Base-by-base conservation (phyloP, 805 yeast genomes). In the Metschnikowia proteae region DNA sequence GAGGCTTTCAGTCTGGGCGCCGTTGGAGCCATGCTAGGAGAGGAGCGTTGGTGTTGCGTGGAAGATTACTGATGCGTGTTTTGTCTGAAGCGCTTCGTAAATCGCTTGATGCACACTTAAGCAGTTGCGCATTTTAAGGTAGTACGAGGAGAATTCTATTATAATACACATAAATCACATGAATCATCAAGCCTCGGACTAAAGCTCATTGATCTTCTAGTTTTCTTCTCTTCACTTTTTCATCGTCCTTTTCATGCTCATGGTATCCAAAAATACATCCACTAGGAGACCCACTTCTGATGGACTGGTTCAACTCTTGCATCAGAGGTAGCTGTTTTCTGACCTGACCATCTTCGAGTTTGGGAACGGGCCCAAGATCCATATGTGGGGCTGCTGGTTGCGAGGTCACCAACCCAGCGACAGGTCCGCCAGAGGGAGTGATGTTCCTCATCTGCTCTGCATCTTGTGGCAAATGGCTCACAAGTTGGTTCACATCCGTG, bases 261-360 rank as follows among this genome's bases (percentile, higher is more conserved):
- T 26, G 35, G 30, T 41, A 26, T 27, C 40, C 28, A 39, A 37
- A 37, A 22, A 30, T 25, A 11, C 47, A 26, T 11, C 29, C 30
- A 32, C 34, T 30, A 6, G 50, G 39, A 27, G 58, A 37, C 22
- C 51, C 53, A 35, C 37, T 49, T 22, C 64, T 60, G 33, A 69
- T 59, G 27, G 67, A 60, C 44, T 64, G 66, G 48, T 67, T 70
- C 35, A 70, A 58, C 50, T 70, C 75, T 32, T 65, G 62, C 33
- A 70, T 72, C 6, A 70, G 64, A 3, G 75, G 75, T 23, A 70
- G 58, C 38, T 58, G 63, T 32, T 61, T 56, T 36, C 54, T 58
- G 38, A 29, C 41, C 29, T 28, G 39, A 25, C 17, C 33, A n/a
- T 44, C 47, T 17, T 41, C 47, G 23, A 23, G 11, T 9, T 43